These are phyloP conservation scores for Pythium sukuiense DNA, from an alignment of 352 stramenopile species.

Conservation along the genomic window DNA sequence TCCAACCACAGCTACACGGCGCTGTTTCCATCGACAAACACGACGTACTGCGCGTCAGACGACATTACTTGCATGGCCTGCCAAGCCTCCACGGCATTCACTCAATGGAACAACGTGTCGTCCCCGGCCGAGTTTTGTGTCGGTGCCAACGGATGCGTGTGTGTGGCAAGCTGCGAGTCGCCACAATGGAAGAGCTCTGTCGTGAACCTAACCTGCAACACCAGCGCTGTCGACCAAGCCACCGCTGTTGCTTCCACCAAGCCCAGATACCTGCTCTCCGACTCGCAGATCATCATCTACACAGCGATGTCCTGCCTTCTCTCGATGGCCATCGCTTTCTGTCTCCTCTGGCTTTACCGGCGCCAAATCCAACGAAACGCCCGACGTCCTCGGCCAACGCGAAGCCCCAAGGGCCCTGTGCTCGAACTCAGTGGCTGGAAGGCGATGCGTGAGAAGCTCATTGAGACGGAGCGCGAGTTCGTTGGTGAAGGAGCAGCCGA, in stretches of 20 bases:
- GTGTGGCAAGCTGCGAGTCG: constrained; percentile 57
- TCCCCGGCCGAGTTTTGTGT: constrained; percentile 42
- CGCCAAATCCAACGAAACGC: constrained; percentile 17
- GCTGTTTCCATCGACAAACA: constrained; percentile 56
- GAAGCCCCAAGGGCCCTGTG: constrained; percentile 26
- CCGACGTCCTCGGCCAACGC: constrained; percentile 26
- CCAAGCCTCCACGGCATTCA: constrained; percentile 20
- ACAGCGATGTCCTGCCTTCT: constrained; percentile 18
- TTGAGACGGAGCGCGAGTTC: constrained; percentile 47
- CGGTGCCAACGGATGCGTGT: constrained; percentile 47
- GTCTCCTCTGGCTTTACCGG: constrained; percentile 15
- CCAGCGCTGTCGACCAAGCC: constrained; percentile 9
- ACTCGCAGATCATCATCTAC: constrained; percentile 16
- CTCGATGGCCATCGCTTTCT: constrained; percentile 17
- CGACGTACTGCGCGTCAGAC: constrained; percentile 48
- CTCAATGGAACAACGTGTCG: constrained; percentile 30
- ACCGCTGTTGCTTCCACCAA: neutral
- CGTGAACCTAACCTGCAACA: constrained; percentile 42
- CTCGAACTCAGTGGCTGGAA: constrained; percentile 59
- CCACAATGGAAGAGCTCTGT: constrained; percentile 38
- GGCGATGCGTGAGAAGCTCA: constrained; percentile 50
- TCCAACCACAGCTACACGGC: constrained; percentile 20
- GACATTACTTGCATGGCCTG: constrained; percentile 34
- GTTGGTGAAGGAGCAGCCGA: constrained; percentile 17
- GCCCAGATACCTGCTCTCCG: constrained; percentile 4